Conservation (phyloP, 805 yeast species). For the Middelhovenomyces tepae region DNA sequence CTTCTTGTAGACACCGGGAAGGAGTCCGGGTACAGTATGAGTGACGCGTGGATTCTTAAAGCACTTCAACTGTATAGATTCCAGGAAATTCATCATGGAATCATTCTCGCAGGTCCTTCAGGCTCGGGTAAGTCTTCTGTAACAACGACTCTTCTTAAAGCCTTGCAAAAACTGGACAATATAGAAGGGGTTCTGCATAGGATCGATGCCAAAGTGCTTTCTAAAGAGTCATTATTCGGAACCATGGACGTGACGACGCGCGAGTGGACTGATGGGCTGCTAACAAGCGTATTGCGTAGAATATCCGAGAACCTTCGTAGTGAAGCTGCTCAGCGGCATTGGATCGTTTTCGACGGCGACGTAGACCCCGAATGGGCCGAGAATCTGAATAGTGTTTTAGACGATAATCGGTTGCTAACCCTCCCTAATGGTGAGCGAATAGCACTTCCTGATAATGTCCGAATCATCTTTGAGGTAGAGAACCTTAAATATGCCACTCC, state of each 20-base stretch:
- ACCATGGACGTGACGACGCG: conserved; percentile 62
- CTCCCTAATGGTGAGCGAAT: conserved; percentile 86
- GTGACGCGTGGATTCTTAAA: conserved; percentile 44
- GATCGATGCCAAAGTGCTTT: conserved; percentile 69
- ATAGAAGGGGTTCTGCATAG: conserved; percentile 34
- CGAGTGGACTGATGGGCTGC: conserved; percentile 88
- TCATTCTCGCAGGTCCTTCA: conserved; percentile 69
- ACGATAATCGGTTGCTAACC: conserved; percentile 75
- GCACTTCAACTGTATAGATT: conserved; percentile 54
- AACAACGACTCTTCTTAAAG: conserved; percentile 41
- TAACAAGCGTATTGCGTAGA: conserved; percentile 57
- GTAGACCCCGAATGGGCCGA: conserved; percentile 94
- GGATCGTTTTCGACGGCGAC: conserved; percentile 89
- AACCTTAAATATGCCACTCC: conserved; percentile 62
- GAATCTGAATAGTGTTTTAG: conserved; percentile 79
- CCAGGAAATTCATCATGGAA: conserved; percentile 60
- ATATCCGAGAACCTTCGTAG: conserved; percentile 50
- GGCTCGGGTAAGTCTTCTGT: conserved; percentile 66
- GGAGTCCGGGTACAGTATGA: conserved; percentile 26
- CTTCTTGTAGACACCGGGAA: conserved; percentile 22
- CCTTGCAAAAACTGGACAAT: conserved; percentile 31
- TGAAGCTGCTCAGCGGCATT: conserved; percentile 40
- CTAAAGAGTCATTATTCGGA: conserved; percentile 64
- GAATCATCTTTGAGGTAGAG: conserved; percentile 71
- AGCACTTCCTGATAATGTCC: conserved; percentile 51